Evolutionary conservation across 2,329 filamentous ascomycete species (phyloP).

Genomic region (Colletotrichum ledebouriae): DNA sequence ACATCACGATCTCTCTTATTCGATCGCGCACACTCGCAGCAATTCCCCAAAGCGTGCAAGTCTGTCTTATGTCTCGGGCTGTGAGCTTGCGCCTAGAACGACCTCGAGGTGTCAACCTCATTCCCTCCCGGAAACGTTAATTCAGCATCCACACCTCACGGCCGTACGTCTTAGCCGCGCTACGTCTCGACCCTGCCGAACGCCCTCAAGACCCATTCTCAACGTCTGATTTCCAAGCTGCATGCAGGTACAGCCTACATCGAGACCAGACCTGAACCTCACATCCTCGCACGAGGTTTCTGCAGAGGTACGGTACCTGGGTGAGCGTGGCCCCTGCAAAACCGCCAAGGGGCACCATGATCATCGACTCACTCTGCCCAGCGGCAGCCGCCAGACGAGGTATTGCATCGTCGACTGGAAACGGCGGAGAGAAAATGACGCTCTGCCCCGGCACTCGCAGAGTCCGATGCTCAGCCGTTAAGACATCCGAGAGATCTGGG

Average conservation of each 20-base stretch:
- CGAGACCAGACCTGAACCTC: neutral
- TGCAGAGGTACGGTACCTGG: slow-evolving; percentile 20
- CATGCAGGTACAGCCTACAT: slow-evolving; percentile 36
- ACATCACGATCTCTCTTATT: slow-evolving; percentile 27
- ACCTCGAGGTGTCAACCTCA: slow-evolving; percentile 8
- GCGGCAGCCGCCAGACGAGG: slow-evolving; percentile 27
- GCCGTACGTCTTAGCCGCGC: slow-evolving; percentile 30
- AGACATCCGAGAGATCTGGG: slow-evolving; percentile 10
- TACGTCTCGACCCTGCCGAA: slow-evolving; percentile 23
- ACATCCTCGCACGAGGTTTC: slow-evolving; percentile 5
- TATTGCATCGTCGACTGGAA: slow-evolving; percentile 22
- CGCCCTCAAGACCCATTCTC: slow-evolving; percentile 9
- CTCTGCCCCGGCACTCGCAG: neutral
- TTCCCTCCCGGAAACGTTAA: slow-evolving; percentile 23
- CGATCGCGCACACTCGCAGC: slow-evolving; percentile 30
- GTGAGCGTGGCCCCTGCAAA: slow-evolving; percentile 17
- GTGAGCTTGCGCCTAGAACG: neutral
- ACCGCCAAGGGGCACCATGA: slow-evolving; percentile 21
- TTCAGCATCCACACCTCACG: slow-evolving; percentile 12
- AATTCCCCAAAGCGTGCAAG: slow-evolving; percentile 23
- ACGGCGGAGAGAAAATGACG: neutral
- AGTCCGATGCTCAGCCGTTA: slow-evolving; percentile 18
- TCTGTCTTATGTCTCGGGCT: neutral
- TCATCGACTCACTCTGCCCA: slow-evolving; percentile 17
- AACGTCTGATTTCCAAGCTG: slow-evolving; percentile 29